A percentile compares a stretch with the other conserved stretches of the same genome.
phyloP scores from a whole-genome alignment of 1,284 basidiomycete genomes.

The Cryptococcus amylolentus region DNA sequence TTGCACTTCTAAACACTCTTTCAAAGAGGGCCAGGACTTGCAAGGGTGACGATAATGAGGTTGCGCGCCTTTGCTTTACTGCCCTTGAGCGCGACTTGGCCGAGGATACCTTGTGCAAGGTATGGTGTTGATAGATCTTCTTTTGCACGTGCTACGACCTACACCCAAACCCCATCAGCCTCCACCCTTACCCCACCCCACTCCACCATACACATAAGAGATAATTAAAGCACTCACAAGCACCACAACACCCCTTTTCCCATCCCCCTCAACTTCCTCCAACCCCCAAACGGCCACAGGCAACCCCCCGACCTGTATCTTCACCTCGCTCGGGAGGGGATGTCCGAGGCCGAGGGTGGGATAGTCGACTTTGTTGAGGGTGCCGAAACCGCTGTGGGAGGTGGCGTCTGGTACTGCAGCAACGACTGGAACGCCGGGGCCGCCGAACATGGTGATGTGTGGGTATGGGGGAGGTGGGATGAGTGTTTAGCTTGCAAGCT shows the following conservation, averaged over 20 bases:
- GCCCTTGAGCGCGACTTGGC: constrained; percentile 13
- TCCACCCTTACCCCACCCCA: neutral
- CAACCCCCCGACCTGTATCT: constrained; percentile 33
- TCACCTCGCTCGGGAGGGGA: constrained; percentile 8
- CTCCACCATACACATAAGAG: no score
- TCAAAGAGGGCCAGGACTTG: constrained; percentile 12
- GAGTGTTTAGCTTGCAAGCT: no score
- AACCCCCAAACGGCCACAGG: constrained; percentile 41
- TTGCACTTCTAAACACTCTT: neutral
- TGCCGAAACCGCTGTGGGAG: neutral
- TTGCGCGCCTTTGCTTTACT: constrained; percentile 26
- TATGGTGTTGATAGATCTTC: constrained; percentile 35
- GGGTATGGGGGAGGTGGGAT: no score
- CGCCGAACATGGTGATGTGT: no score
- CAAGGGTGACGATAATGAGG: constrained; percentile 45
- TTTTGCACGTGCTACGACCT: constrained; percentile 45
- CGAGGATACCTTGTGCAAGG: constrained; percentile 39
- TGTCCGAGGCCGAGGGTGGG: constrained; percentile 30
- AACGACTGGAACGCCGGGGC: no score
- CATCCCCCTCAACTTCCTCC: constrained; percentile 33
- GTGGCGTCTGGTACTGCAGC: neutral
- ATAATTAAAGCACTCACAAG: constrained; percentile 30
- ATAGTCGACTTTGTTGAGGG: constrained; percentile 27
- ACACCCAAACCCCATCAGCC: neutral
- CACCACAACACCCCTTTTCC: constrained; percentile 28